Evolutionary conservation across 2,329 filamentous ascomycete genomes (phyloP).

Genomic region (Pestalotiopsis sp.): DNA sequence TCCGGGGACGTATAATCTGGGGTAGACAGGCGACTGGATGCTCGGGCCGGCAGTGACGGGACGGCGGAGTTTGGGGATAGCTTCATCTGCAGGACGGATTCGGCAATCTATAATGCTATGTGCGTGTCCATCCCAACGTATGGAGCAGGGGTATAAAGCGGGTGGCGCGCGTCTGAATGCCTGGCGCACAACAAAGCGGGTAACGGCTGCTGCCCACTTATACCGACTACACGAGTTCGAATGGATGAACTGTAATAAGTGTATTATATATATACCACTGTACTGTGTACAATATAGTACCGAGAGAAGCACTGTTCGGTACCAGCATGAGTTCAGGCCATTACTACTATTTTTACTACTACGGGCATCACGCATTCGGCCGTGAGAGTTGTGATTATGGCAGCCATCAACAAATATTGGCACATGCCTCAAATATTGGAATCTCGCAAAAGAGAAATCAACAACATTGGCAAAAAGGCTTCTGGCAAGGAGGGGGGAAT

Average conservation of each 20-base stretch:
- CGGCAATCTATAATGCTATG: neutral
- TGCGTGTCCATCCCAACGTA: neutral
- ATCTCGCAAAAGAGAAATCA: too few relatives aligned
- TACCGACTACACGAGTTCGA: neutral
- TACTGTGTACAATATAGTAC: neutral
- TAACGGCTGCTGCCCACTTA: neutral
- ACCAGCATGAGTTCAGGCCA: too few relatives aligned
- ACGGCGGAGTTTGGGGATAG: conserved; percentile 11
- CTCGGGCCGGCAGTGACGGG: conserved; percentile 9
- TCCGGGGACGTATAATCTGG: conserved; percentile 6
- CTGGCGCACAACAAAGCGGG: neutral
- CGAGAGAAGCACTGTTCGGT: neutral
- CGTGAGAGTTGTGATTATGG: neutral
- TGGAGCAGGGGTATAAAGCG: neutral
- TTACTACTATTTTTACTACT: too few relatives aligned
- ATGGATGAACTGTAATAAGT: neutral
- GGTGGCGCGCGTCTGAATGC: neutral
- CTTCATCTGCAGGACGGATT: conserved; percentile 14
- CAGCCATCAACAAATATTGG: neutral
- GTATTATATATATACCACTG: neutral
- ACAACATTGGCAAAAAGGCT: too few relatives aligned
- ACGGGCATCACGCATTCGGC: too few relatives aligned
- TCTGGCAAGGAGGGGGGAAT: too few relatives aligned
- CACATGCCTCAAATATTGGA: too few relatives aligned
- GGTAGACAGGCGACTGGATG: conserved; percentile 4